A percentile compares a stretch with the other conserved stretches of the same genome.
These are phyloP conservation scores for Auxenochlorella pyrenoidosa DNA, from an alignment of 139 green algal species.

Conservation along the genomic window DNA sequence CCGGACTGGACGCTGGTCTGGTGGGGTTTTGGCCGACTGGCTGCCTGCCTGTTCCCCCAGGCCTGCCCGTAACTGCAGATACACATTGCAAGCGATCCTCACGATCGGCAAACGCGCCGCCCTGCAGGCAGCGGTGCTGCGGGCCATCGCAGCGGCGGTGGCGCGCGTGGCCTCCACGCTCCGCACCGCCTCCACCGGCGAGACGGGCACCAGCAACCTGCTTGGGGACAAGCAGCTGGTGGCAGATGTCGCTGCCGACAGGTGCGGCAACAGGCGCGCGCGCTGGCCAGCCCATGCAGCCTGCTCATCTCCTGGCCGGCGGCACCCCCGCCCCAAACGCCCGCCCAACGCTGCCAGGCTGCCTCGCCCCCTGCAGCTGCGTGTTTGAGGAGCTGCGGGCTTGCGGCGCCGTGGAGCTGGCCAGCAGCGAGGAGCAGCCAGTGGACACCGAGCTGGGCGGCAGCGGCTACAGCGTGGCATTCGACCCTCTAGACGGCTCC, in stretches of 20 bases:
- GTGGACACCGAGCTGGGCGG: slow-evolving; percentile 57
- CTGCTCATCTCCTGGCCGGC: too few relatives aligned
- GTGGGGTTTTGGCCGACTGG: neutral
- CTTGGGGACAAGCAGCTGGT: slow-evolving; percentile 77
- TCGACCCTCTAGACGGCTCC: slow-evolving; percentile 87
- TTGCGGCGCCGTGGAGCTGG: slow-evolving; percentile 69
- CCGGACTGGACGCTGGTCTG: slow-evolving; percentile 1
- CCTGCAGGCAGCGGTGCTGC: neutral
- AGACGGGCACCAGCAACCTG: slow-evolving; percentile 53
- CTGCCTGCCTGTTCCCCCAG: neutral
- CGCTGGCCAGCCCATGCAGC: too few relatives aligned
- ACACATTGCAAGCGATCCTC: too few relatives aligned
- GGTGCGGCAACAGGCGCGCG: neutral
- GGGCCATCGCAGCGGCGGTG: slow-evolving; percentile 1
- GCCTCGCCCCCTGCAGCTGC: neutral
- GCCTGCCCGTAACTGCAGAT: too few relatives aligned
- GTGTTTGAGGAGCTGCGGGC: slow-evolving; percentile 64
- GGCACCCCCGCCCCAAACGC: too few relatives aligned
- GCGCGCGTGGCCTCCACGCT: neutral
- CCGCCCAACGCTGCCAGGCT: too few relatives aligned
- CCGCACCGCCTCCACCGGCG: slow-evolving; percentile 6
- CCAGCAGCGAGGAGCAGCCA: slow-evolving; percentile 81
- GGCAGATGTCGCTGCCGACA: slow-evolving; percentile 78
- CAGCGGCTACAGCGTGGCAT: slow-evolving; percentile 69
- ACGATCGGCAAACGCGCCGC: too few relatives aligned